A percentile compares a stretch with the other conserved stretches of the same genome.
These are phyloP conservation scores for Peltaster fructicola DNA, from an alignment of 2,329 filamentous ascomycete species.

Conservation along the genomic window DNA sequence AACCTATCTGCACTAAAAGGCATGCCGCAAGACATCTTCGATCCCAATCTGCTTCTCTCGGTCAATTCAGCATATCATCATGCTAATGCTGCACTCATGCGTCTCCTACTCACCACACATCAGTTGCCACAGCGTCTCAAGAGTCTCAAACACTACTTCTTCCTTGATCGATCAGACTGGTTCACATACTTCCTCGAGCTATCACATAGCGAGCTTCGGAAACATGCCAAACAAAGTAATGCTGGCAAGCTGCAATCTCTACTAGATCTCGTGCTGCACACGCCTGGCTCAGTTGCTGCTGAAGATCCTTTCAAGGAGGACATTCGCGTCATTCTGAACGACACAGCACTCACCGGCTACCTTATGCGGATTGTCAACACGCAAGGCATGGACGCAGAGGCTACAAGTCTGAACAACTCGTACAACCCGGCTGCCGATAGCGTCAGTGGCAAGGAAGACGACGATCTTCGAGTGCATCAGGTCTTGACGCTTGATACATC, in stretches of 20 bases:
- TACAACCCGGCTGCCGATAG: constrained; percentile 51
- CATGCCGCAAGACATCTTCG: constrained; percentile 83
- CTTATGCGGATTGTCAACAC: constrained; percentile 94
- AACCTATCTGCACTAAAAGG: constrained; percentile 70
- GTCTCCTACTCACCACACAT: constrained; percentile 81
- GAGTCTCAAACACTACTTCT: constrained; percentile 97
- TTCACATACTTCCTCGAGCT: constrained; percentile 97
- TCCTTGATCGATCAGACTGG: constrained; percentile 93
- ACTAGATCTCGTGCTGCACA: constrained; percentile 88
- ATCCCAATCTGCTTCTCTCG: constrained; percentile 81
- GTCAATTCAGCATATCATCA: constrained; percentile 90
- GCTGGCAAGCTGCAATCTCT: constrained; percentile 85
- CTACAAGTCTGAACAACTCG: constrained; percentile 35
- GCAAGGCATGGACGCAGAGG: constrained; percentile 64
- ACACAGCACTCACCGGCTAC: constrained; percentile 79
- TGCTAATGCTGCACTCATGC: constrained; percentile 83
- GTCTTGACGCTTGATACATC: constrained; percentile 86
- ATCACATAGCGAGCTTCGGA: constrained; percentile 60
- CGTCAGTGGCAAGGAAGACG: constrained; percentile 51
- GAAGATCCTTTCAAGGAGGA: constrained; percentile 97
- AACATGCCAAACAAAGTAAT: constrained; percentile 81
- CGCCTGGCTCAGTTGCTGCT: constrained; percentile 83
- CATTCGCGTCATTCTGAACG: constrained; percentile 94
- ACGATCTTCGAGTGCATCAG: constrained; percentile 77
- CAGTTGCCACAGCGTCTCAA: constrained; percentile 70